phyloP scores from a whole-genome alignment of 768 basidiomycete species.

The Pleurotus giganteus region DNA sequence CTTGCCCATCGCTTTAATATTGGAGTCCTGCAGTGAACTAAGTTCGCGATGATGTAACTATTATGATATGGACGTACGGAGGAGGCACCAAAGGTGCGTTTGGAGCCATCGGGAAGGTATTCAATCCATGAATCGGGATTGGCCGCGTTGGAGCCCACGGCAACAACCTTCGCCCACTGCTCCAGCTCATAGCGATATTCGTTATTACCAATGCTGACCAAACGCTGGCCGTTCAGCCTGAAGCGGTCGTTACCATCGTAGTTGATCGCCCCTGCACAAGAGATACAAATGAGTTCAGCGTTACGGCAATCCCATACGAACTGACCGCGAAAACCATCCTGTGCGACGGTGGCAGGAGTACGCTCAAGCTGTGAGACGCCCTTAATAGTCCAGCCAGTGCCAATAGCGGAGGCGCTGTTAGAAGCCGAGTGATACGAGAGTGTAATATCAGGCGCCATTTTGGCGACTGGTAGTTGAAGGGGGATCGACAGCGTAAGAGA shows the following conservation, averaged over 20 bases:
- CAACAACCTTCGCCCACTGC: conserved; percentile 13
- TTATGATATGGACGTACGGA: not conserved
- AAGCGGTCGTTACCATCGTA: conserved; percentile 13
- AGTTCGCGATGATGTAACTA: not conserved
- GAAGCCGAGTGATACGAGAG: conserved; percentile 14
- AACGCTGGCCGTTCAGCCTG: conserved; percentile 11
- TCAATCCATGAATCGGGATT: conserved; percentile 14
- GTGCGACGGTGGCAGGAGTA: conserved; percentile 8
- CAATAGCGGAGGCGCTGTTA: conserved; percentile 8
- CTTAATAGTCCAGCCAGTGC: conserved; percentile 12
- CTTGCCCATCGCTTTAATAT: conserved; percentile 11
- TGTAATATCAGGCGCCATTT: conserved; percentile 11
- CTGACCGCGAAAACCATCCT: conserved; percentile 13
- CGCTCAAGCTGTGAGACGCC: conserved; percentile 10
- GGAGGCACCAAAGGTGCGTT: conserved; percentile 8
- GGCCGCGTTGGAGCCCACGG: conserved; percentile 4
- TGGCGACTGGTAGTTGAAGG: conserved; percentile 9
- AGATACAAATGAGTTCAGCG: not conserved
- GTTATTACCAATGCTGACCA: conserved; percentile 9
- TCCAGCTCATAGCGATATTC: conserved; percentile 14
- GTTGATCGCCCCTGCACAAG: conserved; percentile 1
- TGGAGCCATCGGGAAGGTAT: conserved; percentile 10
- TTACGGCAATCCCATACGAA: not conserved
- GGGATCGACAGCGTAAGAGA: conserved; percentile 9
- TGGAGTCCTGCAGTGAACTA: conserved; percentile 6